Evolutionary conservation across 1,284 basidiomycete genomes (phyloP), one percentile per base, ranked within the genome.

Genomic region (Pseudozyma sp.): DNA sequence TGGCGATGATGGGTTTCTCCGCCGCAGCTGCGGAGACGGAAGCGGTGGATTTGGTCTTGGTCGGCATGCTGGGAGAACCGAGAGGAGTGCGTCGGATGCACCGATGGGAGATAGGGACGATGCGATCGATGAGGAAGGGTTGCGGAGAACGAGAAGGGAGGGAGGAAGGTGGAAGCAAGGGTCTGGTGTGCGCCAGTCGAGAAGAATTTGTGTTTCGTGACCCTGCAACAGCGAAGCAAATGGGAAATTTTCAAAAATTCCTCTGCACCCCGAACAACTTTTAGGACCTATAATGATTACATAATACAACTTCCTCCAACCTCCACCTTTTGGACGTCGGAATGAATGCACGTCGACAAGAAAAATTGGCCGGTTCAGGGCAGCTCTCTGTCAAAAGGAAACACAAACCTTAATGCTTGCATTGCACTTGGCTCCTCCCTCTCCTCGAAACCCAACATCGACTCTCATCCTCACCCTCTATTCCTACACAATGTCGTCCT

Each of bases 1-100:
- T 37, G 6, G 71, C 66, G 13, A 74, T 29, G n/a, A 62, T 34
- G 10, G 60, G 52, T 33, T 74, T 66, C n/a, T 65, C 57, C 30
- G 37, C 45, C 29, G 47, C 57, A 2, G 37, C 58, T 0, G 50
- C 44, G 6, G 47, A 24, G 16, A 16, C 7, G 10, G 33, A 13
- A 11, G 59, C 7, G 13, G 19, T 16, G 40, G 45, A 11, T 29
- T 57, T 62, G 7, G 55, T 65, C 9, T 58, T 74, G 33, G 54
- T 13, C 16, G 54, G 60, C 66, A 66, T 61, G 7, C 37, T n/a
- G 42, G 5, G 24, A 2, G 24, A 24, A 24, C 24, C 24, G 24
- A 24, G 24, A 24, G 24, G 24, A 24, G 24, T 24, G 24, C 24
- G 24, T 24, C 40, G 40, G 35, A 37, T 37, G 35, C 8, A 10